A percentile compares a stretch with the other conserved stretches of the same genome.
These are phyloP conservation scores for Moricandia arvensis DNA, from an alignment of 345 rosid genomes.

Conservation along the genomic window DNA sequence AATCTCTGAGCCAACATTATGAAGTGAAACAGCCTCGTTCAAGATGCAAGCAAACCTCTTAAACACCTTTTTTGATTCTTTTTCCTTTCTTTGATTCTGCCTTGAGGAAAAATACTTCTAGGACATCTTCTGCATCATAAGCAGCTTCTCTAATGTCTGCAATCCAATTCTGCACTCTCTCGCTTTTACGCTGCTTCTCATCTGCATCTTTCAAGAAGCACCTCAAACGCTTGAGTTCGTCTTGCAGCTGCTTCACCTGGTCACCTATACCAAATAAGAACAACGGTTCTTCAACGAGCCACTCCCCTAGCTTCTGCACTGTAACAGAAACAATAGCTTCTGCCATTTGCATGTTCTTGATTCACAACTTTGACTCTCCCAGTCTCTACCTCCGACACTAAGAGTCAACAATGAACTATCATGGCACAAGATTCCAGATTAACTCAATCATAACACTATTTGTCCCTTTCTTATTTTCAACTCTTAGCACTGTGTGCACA, in stretches of 20 bases:
- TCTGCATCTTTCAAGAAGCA: slow-evolving; percentile 43
- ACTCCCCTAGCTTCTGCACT: slow-evolving; percentile 33
- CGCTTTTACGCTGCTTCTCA: slow-evolving; percentile 33
- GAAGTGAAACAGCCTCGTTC: slow-evolving; percentile 18
- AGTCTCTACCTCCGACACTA: background rate
- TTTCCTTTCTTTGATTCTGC: slow-evolving; percentile 21
- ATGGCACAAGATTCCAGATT: background rate
- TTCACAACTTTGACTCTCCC: background rate
- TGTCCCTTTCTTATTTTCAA: slow-evolving; percentile 23
- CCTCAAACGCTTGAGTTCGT: slow-evolving; percentile 35
- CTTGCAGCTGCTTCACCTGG: slow-evolving; percentile 29
- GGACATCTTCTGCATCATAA: slow-evolving; percentile 40
- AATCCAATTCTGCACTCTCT: slow-evolving; percentile 39
- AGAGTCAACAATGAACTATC: background rate
- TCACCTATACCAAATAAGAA: background rate
- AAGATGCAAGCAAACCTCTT: slow-evolving; percentile 14
- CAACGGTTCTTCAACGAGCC: background rate
- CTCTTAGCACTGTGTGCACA: slow-evolving; percentile 17
- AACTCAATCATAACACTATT: background rate
- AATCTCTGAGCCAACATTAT: slow-evolving; percentile 25
- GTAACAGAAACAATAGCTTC: slow-evolving; percentile 36
- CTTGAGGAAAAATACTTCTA: slow-evolving; percentile 30
- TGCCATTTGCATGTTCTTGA: slow-evolving; percentile 24
- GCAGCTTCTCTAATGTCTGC: slow-evolving; percentile 38
- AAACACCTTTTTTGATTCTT: slow-evolving; percentile 14